Percentiles rank a stretch among this genome's conserved stretches.
Evolutionary conservation across 805 yeast species (phyloP).

Genomic region (Candida ovalis): DNA sequence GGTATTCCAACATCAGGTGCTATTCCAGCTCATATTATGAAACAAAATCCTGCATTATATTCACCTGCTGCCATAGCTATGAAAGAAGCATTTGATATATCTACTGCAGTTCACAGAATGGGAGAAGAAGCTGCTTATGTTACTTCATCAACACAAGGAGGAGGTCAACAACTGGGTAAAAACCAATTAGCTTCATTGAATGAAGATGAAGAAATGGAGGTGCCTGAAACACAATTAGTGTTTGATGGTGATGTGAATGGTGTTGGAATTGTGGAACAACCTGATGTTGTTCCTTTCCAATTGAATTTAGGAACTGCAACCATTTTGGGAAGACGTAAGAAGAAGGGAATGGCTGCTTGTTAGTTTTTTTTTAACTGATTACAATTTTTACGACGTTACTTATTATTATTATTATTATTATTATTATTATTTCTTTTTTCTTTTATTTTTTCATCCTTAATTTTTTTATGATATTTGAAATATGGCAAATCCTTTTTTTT

Average conservation of each 20-base stretch:
- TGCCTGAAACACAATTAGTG: background rate
- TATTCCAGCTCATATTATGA: slow-evolving; percentile 16
- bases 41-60: slow-evolving; percentile 32
- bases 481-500: background rate
- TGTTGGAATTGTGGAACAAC: background rate
- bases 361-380: background rate
- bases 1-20: slow-evolving; percentile 7
- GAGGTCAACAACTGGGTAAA: background rate
- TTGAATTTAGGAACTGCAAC: slow-evolving; percentile 51
- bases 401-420: background rate
- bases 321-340: slow-evolving; percentile 44
- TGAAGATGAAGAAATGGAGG: slow-evolving; percentile 20
- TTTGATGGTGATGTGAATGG: background rate
- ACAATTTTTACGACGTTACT: background rate
- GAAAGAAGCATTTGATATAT: slow-evolving; percentile 57
- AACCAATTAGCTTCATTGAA: slow-evolving; percentile 5
- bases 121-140: slow-evolving; percentile 44
- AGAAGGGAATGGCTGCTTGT: slow-evolving; percentile 14
- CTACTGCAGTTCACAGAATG: slow-evolving; percentile 58
- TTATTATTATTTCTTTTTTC: background rate
- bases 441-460: background rate
- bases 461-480: background rate
- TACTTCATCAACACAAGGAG: slow-evolving; percentile 1
- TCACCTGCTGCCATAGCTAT: slow-evolving; percentile 59
- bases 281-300: slow-evolving; percentile 31